These are phyloP conservation scores for Trametes pubescens DNA, from an alignment of 1,284 basidiomycete genomes.

Conservation along the genomic window DNA sequence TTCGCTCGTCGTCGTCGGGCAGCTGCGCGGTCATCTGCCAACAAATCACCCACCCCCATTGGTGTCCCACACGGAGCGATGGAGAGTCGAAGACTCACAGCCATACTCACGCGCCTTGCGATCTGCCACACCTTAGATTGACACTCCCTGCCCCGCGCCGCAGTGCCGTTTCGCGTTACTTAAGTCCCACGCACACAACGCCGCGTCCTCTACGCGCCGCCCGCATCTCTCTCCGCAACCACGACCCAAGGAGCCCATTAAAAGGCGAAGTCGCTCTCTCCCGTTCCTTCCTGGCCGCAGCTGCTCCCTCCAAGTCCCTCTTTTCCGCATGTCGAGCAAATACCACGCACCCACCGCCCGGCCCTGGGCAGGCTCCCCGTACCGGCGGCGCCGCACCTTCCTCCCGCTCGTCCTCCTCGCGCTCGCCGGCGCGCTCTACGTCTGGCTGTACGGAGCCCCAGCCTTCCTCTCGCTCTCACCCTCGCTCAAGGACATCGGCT, in stretches of 20 bases:
- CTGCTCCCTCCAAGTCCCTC: not conserved
- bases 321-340: conserved; percentile 1
- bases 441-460: conserved; percentile 35
- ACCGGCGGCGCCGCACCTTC: conserved; percentile 54
- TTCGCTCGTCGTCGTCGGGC: too few relatives aligned
- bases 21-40: too few relatives aligned
- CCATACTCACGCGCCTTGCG: too few relatives aligned
- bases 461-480: conserved; percentile 47
- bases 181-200: conserved; percentile 1
- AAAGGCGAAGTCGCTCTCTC: too few relatives aligned
- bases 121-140: conserved; percentile 3
- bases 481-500: conserved; percentile 40
- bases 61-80: too few relatives aligned
- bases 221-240: not conserved
- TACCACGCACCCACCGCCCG: conserved; percentile 15
- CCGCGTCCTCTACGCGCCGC: not conserved
- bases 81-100: too few relatives aligned
- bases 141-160: conserved; percentile 1
- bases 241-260: not conserved
- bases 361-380: conserved; percentile 38
- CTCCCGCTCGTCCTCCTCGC: conserved; percentile 43
- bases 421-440: conserved; percentile 42
- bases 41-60: too few relatives aligned
- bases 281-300: not conserved
- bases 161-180: not conserved